Evolutionary conservation across 345 rosid species (phyloP).

Genomic region (Acer negundo): DNA sequence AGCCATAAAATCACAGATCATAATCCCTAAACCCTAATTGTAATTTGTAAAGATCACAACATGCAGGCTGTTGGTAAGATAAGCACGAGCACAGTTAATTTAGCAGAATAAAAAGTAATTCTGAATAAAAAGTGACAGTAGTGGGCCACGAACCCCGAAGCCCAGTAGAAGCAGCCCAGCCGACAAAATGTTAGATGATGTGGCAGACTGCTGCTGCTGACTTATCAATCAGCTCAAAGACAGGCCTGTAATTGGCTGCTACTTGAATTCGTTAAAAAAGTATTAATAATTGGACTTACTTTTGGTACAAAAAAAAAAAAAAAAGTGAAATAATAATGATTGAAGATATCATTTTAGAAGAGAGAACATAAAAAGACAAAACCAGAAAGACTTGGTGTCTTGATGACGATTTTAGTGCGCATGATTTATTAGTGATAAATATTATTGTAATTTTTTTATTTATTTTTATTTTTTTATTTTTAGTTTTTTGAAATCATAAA

Average conservation of each 20-base stretch:
- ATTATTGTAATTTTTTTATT: not conserved
- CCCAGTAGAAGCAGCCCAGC: not conserved
- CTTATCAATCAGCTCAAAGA: not conserved
- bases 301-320: not conserved
- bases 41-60: too few species aligned
- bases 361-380: not conserved
- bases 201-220: not conserved
- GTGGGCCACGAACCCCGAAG: not conserved
- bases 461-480: too few species aligned
- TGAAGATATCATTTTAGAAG: not conserved
- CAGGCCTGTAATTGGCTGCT: not conserved
- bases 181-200: not conserved
- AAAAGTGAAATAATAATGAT: not conserved
- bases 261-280: not conserved
- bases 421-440: not conserved
- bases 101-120: not conserved
- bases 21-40: too few species aligned
- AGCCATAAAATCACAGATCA: not conserved
- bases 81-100: not conserved
- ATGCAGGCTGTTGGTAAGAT: too few species aligned
- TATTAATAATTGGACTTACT: not conserved
- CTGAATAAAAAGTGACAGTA: not conserved
- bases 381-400: not conserved
- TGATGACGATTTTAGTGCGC: not conserved
- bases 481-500: too few species aligned